These are phyloP conservation scores for Mycocentrospora acerina DNA, from an alignment of 2,329 filamentous ascomycete genomes.

Conservation along the genomic window DNA sequence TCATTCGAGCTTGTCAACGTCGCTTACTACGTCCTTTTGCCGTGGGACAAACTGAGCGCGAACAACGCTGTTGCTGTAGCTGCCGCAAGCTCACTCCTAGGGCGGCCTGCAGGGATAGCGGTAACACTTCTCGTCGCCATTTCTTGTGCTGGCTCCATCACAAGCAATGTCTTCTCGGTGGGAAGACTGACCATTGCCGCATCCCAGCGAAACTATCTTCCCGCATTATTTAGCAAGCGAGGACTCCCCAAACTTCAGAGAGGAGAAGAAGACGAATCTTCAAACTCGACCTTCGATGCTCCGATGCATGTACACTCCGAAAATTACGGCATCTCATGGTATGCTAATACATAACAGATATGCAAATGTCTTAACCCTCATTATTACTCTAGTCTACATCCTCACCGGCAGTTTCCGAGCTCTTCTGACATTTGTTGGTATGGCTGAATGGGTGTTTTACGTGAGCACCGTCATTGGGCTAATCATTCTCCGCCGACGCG, in stretches of 20 bases:
- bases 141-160: constrained; percentile 62
- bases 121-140: constrained; percentile 61
- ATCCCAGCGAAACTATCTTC: constrained; percentile 38
- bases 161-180: constrained; percentile 64
- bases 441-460: constrained; percentile 60
- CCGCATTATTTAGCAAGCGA: constrained; percentile 31
- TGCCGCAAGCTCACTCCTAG: constrained; percentile 54
- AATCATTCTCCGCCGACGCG: constrained; percentile 57
- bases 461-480: constrained; percentile 63
- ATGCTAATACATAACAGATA: constrained; percentile 21
- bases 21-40: constrained; percentile 63
- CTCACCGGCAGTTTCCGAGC: constrained; percentile 62
- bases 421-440: constrained; percentile 54
- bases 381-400: constrained; percentile 57
- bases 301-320: constrained; percentile 27
- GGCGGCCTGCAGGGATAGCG: constrained; percentile 54
- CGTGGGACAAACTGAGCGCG: constrained; percentile 59
- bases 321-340: not conserved
- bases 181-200: constrained; percentile 64
- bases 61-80: constrained; percentile 64
- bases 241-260: constrained; percentile 22
- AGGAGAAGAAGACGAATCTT: constrained; percentile 2
- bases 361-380: constrained; percentile 29
- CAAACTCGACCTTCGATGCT: constrained; percentile 27
- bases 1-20: constrained; percentile 63